Base-by-base conservation (phyloP, 176 grass and related monocot species). In the Aegilops bicornis region DNA sequence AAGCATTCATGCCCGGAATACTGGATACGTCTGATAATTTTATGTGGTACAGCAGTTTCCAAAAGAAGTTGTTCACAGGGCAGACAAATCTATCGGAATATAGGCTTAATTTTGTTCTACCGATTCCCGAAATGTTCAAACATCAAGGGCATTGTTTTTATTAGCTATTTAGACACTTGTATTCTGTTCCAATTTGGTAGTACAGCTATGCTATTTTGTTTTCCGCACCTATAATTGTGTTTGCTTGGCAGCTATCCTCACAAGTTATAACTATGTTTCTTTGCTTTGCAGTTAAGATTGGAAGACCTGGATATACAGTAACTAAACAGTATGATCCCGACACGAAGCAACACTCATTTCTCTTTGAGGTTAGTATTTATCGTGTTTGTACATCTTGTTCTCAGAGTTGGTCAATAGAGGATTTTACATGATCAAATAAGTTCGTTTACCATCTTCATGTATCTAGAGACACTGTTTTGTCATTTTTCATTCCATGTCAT, bases 281-380 rank as follows among this genome's bases (percentile, higher is more conserved):
- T 79, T 40, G 54, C 19, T 85, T 76, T 92, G 73, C 89, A 98
- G 97, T 99, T 88, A 99, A 99, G 83, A 99, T 99, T 79, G 97
- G 97, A 7, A 92, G 92, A 79, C 97, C 97, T 13, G 94, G 97
- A 3, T 99, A 99, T 86, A 89, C 45, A 61, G 94, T 99, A 67
- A 99, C 94, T 19, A 96, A 99, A 84, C 97, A 99, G 81, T 99
- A 89, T 80, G 97, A 99, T 90, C 89, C 87, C 15, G 89, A 96
- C 19, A 94, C 85, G 3, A 96, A 96, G 84, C 97, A 99, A 24
- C 86, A 95, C 29, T 94, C 97, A 3, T 93, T 99, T 85, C 92
- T 99, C 66, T 99, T 96, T 73, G 92, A 99, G 94, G 97, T 98
- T 61, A 64, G 86, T 82, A 42, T 70, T 78, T 32, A 22, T 72